These are phyloP conservation scores for Urochloa ruziziensis DNA, from an alignment of 176 grass and related monocot genomes.

Conservation along the genomic window DNA sequence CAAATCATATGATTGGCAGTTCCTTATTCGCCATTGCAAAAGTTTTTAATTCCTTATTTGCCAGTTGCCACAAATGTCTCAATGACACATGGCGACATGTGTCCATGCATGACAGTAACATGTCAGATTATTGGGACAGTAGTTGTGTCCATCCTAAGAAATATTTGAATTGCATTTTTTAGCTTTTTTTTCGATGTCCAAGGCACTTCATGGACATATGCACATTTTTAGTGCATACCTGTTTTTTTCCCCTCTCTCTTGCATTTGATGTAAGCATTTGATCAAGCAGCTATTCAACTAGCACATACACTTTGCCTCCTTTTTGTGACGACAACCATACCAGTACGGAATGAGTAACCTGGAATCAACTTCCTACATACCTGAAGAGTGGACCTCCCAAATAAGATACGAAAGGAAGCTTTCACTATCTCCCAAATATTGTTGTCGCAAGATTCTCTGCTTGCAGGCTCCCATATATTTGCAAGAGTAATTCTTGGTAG, in stretches of 20 bases:
- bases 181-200: not conserved
- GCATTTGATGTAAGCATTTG: not conserved
- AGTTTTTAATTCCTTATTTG: not conserved
- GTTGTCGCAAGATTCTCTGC: constrained; percentile 65
- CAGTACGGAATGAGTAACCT: not conserved
- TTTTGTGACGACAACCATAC: not conserved
- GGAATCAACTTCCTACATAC: constrained; percentile 40
- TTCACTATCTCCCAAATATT: constrained; percentile 85
- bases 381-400: constrained; percentile 78
- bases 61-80: not conserved
- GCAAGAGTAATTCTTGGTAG: constrained; percentile 90
- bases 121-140: not conserved
- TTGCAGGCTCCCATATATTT: constrained; percentile 95
- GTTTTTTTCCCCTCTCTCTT: not conserved
- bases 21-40: not conserved
- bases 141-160: not conserved
- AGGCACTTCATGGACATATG: not conserved
- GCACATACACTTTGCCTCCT: not conserved
- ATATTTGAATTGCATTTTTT: constrained; percentile 2
- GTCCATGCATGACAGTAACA: not conserved
- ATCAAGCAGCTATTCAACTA: not conserved
- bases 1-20: not conserved
- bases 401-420: constrained; percentile 70
- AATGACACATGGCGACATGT: not conserved
- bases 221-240: not conserved